These are phyloP conservation scores for Apiotrichum siamense DNA, from an alignment of 1,284 basidiomycete species.

Conservation along the genomic window DNA sequence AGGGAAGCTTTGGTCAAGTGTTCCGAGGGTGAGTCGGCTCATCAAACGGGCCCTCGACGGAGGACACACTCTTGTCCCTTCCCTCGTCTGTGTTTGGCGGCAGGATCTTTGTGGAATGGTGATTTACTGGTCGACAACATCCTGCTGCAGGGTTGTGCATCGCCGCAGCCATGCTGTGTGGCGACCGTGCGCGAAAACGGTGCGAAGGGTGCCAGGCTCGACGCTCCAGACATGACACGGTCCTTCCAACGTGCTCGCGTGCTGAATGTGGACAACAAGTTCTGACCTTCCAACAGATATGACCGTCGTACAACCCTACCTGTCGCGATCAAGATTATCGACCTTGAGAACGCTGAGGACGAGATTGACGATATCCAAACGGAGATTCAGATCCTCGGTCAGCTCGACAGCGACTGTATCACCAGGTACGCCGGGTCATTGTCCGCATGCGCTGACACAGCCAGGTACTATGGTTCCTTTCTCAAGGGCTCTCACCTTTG, in stretches of 20 bases:
- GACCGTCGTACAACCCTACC: constrained; percentile 88
- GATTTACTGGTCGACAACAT: no score
- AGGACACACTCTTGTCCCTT: no score
- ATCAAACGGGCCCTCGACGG: not conserved
- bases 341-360: constrained; percentile 96
- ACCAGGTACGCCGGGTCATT: constrained; percentile 63
- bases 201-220: no score
- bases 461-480: constrained; percentile 88
- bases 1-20: constrained; percentile 96
- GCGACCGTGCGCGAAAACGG: no score
- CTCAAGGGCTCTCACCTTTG: constrained; percentile 92
- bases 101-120: no score
- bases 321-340: constrained; percentile 97
- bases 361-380: constrained; percentile 99
- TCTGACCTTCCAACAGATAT: constrained; percentile 54
- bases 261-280: no score
- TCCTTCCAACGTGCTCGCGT: no score
- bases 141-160: no score
- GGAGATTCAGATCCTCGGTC: constrained; percentile 97
- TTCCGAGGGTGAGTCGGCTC: constrained; percentile 70
- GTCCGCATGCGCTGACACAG: constrained; percentile 1
- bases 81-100: not conserved
- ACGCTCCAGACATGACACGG: no score
- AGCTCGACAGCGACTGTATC: constrained; percentile 89
- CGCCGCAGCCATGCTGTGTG: no score